Evolutionary conservation across 805 yeast genomes (phyloP), one percentile per base, ranked within the genome.

Genomic region (Sungouiozyma intestinalis): DNA sequence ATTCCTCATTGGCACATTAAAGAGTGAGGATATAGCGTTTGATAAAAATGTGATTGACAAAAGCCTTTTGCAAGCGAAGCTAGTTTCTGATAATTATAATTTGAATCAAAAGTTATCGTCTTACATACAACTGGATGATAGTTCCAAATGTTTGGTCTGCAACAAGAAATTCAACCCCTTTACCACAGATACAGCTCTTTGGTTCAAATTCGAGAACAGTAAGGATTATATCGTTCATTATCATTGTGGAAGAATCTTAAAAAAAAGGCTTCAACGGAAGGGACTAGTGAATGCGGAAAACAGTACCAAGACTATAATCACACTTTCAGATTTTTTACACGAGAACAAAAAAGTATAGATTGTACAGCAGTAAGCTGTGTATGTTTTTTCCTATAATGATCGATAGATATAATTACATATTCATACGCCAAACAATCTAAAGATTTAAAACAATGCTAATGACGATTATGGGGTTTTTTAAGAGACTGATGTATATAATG

Each of bases 61-160:
- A 38, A 73, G 74, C 41, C 59, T 83, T 18, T 60, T 72, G 38
- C 79, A 78, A 51, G 73, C 77, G 1, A 73, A 77, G 14, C 54
- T 76, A 29, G 64, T 75, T 6, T 68, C 72, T 46, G 63, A 66
- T 15, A 71, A 68, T 50, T 71, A 68, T 50, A 61, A 57, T 38
- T 60, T 72, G n/a, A 64, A 69, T 46, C 56, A 56, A 18, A 52
- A 57, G 34, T 68, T 58, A 50, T 67, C 55, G 48, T 60, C 43
- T 51, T 64, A 52, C 58, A 63, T 62, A 2, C 55, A 48, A 38
- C 42, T 76, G 17, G 62, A 72, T 11, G 69, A 72, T 13, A 65
- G 68, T 16, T 60, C 69, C 31, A 57, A 57, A n/a, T 85, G 95
- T 55, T 52, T 60, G 2, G 67, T 76, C 15, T 85, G 95, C 59